Conservation (phyloP, 2,329 filamentous ascomycete genomes). For the Fusarium concolor region DNA sequence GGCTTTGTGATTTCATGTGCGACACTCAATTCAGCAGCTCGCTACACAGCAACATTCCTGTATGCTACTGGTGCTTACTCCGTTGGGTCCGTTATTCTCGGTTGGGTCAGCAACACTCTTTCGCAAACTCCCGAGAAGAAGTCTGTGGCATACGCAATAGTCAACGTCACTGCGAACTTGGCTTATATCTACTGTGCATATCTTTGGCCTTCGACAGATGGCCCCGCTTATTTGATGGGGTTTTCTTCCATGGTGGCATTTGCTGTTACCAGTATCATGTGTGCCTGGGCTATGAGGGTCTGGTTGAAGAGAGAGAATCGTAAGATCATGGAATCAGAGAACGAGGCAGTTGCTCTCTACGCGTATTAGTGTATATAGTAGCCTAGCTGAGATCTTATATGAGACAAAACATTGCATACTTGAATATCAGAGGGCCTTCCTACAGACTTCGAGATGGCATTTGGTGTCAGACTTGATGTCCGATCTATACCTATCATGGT, state of each 20-base stretch:
- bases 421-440: too few species aligned
- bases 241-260: slow-evolving; percentile 25
- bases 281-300: slow-evolving; percentile 37
- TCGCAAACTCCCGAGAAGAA: slow-evolving; percentile 62
- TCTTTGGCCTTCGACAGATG: slow-evolving; percentile 53
- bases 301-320: slow-evolving; percentile 36
- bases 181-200: slow-evolving; percentile 63
- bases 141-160: slow-evolving; percentile 59
- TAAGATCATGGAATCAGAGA: slow-evolving; percentile 22
- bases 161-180: slow-evolving; percentile 57
- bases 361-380: slow-evolving; percentile 6
- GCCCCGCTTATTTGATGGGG: slow-evolving; percentile 12
- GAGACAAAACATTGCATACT: too few species aligned
- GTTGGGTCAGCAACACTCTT: slow-evolving; percentile 57
- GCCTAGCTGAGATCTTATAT: too few species aligned
- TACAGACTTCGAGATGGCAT: too few species aligned
- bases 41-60: slow-evolving; percentile 56
- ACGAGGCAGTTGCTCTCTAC: slow-evolving; percentile 15
- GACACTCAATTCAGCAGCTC: slow-evolving; percentile 52
- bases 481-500: too few species aligned
- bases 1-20: slow-evolving; percentile 56
- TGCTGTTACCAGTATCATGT: slow-evolving; percentile 30
- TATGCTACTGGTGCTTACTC: slow-evolving; percentile 56
- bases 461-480: too few species aligned
- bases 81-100: slow-evolving; percentile 59